phyloP scores from a whole-genome alignment of 179 eudicot genomes.

The Spergularia azorica region DNA sequence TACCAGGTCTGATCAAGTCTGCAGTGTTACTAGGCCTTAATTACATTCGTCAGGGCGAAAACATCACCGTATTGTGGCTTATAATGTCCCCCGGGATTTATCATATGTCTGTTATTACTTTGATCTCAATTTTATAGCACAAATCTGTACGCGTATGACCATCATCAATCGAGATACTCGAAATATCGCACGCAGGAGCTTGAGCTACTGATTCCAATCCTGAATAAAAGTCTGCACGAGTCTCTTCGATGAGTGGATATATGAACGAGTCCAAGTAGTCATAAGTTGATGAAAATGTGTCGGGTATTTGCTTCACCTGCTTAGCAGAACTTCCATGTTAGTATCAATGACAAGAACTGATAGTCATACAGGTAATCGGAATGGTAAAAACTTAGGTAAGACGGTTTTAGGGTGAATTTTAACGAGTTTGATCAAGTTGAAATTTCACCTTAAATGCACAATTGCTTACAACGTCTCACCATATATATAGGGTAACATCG shows the following conservation, averaged over 20 bases:
- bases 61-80: slow-evolving; percentile 59
- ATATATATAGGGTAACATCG: too few species aligned
- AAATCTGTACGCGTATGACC: slow-evolving; percentile 33
- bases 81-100: slow-evolving; percentile 28
- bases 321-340: too few species aligned
- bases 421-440: too few species aligned
- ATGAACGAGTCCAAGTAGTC: slow-evolving; percentile 54
- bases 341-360: too few species aligned
- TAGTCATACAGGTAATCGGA: too few species aligned
- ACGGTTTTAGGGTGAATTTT: too few species aligned
- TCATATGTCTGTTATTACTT: background rate
- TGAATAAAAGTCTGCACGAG: slow-evolving; percentile 52
- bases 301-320: slow-evolving; percentile 57
- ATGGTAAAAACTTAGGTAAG: background rate
- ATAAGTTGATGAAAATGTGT: slow-evolving; percentile 35
- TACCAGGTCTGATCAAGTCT: slow-evolving; percentile 39
- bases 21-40: slow-evolving; percentile 37
- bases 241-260: slow-evolving; percentile 63
- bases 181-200: slow-evolving; percentile 48
- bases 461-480: too few species aligned
- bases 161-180: background rate
- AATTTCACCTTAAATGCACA: too few species aligned
- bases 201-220: slow-evolving; percentile 31
- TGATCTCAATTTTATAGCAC: slow-evolving; percentile 28
- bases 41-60: slow-evolving; percentile 45